phyloP scores from a whole-genome alignment of 2,329 filamentous ascomycete species.

The Fusarium fracticaudum region DNA sequence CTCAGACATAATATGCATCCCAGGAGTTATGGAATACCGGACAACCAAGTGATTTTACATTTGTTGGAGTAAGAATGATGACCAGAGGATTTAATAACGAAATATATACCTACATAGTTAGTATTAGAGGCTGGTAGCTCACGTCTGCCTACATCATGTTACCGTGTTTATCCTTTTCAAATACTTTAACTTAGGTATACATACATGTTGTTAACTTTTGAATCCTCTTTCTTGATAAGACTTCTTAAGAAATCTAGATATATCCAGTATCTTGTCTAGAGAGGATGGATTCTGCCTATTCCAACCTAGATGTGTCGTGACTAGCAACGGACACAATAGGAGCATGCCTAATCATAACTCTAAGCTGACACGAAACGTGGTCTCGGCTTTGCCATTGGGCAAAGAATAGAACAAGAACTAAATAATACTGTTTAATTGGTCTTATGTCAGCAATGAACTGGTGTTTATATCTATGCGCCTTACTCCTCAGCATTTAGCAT shows the following conservation, averaged over 20 bases:
- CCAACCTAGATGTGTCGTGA: background rate
- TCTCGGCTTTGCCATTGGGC: background rate
- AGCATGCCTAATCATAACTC: background rate
- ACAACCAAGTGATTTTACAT: background rate
- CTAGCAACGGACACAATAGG: background rate
- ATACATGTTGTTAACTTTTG: background rate
- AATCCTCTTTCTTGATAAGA: background rate
- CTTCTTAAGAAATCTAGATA: background rate
- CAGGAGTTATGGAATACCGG: slow-evolving; percentile 10
- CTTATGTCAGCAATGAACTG: background rate
- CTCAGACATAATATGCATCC: slow-evolving; percentile 6
- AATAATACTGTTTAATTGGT: background rate
- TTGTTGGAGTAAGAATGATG: background rate
- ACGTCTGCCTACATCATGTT: background rate
- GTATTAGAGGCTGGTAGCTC: background rate
- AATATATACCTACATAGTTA: background rate
- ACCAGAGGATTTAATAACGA: background rate
- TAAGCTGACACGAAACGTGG: background rate
- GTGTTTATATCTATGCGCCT: background rate
- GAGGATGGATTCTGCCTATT: background rate
- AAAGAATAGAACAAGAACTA: background rate
- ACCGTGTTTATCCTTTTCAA: background rate
- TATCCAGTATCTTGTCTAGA: background rate
- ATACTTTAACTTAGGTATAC: background rate
- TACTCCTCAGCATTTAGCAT: background rate